Evolutionary conservation across 2,329 filamentous ascomycete species (phyloP).

Genomic region (Didymella pinodella): DNA sequence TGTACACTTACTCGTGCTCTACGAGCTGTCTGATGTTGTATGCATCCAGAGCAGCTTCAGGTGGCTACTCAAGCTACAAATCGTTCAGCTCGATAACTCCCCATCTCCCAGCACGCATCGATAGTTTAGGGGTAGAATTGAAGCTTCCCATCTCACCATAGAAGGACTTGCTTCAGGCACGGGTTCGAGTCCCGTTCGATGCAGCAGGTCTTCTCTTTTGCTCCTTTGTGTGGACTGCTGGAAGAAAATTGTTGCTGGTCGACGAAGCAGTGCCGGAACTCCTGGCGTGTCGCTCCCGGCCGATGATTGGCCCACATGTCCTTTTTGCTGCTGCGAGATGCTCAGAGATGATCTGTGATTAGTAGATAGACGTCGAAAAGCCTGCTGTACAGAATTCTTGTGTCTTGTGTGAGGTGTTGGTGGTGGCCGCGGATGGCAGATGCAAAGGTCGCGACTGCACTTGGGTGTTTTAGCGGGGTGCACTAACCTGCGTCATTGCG

Average conservation of each 20-base stretch:
- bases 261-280: neutral
- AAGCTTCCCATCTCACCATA: slow-evolving; percentile 37
- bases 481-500: slow-evolving; percentile 32
- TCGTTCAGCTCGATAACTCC: neutral
- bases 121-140: slow-evolving; percentile 46
- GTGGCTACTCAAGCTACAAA: neutral
- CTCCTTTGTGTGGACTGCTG: neutral
- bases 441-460: neutral
- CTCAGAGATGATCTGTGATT: neutral
- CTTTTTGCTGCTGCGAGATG: neutral
- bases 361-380: neutral
- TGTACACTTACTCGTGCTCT: neutral
- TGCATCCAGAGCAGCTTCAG: neutral
- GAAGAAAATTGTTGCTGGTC: neutral
- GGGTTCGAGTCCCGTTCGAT: slow-evolving; percentile 40
- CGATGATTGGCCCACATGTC: too few relatives aligned
- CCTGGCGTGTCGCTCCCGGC: neutral
- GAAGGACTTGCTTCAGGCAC: slow-evolving; percentile 33
- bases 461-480: slow-evolving; percentile 12
- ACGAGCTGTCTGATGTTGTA: neutral
- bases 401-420: slow-evolving; percentile 1
- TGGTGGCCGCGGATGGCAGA: slow-evolving; percentile 2
- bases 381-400: neutral
- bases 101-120: slow-evolving; percentile 19
- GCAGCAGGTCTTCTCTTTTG: slow-evolving; percentile 15